phyloP scores from a whole-genome alignment of 495 filamentous ascomycete species.

The Jackrogersella multiformis region DNA sequence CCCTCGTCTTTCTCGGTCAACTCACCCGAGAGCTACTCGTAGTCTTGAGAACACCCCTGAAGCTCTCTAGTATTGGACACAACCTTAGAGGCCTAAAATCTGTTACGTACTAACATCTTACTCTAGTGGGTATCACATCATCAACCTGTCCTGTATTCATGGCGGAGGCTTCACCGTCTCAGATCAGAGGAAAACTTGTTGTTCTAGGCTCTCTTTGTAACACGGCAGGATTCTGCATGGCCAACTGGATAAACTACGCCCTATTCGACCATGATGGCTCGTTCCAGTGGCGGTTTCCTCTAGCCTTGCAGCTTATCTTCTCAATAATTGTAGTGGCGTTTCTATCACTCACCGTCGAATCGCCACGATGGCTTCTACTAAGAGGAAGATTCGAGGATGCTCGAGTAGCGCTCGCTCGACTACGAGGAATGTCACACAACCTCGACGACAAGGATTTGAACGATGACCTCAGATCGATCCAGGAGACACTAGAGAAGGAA shows the following conservation, averaged over 20 bases:
- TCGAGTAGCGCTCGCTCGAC: constrained; percentile 35
- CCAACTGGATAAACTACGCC: constrained; percentile 50
- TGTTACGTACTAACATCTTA: constrained; percentile 27
- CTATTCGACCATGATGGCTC: constrained; percentile 40
- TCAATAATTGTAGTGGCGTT: constrained; percentile 41
- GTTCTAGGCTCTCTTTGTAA: constrained; percentile 46
- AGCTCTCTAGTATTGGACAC: constrained; percentile 12
- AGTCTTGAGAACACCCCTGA: constrained; percentile 11
- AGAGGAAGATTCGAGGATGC: constrained; percentile 42
- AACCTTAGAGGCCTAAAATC: background rate
- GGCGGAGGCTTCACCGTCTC: constrained; percentile 43
- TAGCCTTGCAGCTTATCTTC: constrained; percentile 52
- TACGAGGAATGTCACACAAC: constrained; percentile 32
- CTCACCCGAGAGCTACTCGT: background rate
- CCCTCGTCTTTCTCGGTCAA: background rate
- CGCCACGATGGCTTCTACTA: constrained; percentile 44
- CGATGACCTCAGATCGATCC: constrained; percentile 40
- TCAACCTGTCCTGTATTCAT: constrained; percentile 43
- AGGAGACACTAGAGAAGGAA: constrained; percentile 37
- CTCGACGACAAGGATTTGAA: constrained; percentile 40
- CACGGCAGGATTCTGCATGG: constrained; percentile 46
- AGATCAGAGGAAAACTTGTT: constrained; percentile 48
- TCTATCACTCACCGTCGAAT: constrained; percentile 43
- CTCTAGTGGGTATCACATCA: constrained; percentile 40
- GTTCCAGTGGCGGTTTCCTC: constrained; percentile 53